Evolutionary conservation across 805 yeast genomes (phyloP), one percentile per base, ranked within the genome.

Genomic region (Candida hungchunana): DNA sequence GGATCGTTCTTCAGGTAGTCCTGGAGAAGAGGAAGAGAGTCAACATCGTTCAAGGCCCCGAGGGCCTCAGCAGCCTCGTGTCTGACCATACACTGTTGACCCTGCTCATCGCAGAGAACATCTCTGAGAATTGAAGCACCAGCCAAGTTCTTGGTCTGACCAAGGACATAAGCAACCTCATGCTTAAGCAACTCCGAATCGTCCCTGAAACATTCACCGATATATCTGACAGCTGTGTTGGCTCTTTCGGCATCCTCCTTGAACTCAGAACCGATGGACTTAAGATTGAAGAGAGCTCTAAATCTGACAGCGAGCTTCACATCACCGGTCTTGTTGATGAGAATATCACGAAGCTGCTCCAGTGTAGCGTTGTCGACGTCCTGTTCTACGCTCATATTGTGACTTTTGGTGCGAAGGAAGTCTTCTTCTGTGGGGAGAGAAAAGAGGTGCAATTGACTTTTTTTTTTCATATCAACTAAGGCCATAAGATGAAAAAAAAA

Each of bases 1-100:
- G 95, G 93, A 56, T 94, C 97, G 33, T 80, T 73, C 43, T 66
- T 60, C 50, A 63, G 69, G 60, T 80, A 87, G 36, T 78, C 65
- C 43, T 74, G 63, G 49, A 93, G 73, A 31, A 88, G 58, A 1
- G 67, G 74, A 37, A 93, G 60, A 11, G 95, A 82, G 6, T 75
- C 81, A 26, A 63, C 60, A 60, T 88, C 95, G 31, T 95, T 95
- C 34, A 93, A 69, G 29, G 98, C 98, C 43, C 98, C 99, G 37
- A 93, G 70, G 28, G 97, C 98, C 64, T 93, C 99, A 7, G 98
- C 98, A 13, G 98, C 98, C 63, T 93, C 99, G 61, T 93, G 99
- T 62, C 99, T 82, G 24, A 93, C 99, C 97, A 93, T 93, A 42
- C 84, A 70, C 57, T 84, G 93, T 66, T 90, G 97, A 48, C 67